Evolutionary conservation across 2,329 filamentous ascomycete species (phyloP).

Genomic region (Trichoderma arundinaceum): DNA sequence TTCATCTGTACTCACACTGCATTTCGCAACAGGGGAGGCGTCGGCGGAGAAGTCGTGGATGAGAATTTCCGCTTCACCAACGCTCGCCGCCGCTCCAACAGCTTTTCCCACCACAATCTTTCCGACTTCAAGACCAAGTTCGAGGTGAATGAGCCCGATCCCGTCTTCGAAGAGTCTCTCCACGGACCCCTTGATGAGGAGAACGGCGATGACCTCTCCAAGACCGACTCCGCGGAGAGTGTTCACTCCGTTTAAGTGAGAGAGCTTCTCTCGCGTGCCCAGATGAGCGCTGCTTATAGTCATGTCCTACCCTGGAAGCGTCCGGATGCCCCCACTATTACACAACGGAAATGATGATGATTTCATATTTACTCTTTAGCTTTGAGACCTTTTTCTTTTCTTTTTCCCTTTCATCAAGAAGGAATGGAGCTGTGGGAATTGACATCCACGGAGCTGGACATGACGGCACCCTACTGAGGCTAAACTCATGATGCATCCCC

Average conservation of each 20-base stretch:
- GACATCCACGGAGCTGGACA: constrained; percentile 17
- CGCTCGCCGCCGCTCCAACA: constrained; percentile 90
- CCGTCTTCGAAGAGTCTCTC: constrained; percentile 86
- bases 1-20: not conserved
- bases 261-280: constrained; percentile 15
- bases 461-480: constrained; percentile 24
- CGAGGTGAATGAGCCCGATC: constrained; percentile 85
- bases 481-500: constrained; percentile 28
- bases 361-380: constrained; percentile 30
- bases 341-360: constrained; percentile 42
- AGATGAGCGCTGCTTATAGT: constrained; percentile 34
- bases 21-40: constrained; percentile 68
- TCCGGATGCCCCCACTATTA: constrained; percentile 7
- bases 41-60: constrained; percentile 84
- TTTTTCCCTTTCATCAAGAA: not conserved
- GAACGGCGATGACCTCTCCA: constrained; percentile 60
- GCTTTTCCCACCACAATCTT: constrained; percentile 70
- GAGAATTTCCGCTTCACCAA: constrained; percentile 84
- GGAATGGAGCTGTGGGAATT: constrained; percentile 19
- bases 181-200: constrained; percentile 70
- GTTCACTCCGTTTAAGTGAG: constrained; percentile 56
- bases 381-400: constrained; percentile 2
- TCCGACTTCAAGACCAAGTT: constrained; percentile 96
- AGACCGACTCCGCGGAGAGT: constrained; percentile 65
- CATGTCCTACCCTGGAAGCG: constrained; percentile 32